phyloP scores from a whole-genome alignment of 495 filamentous ascomycete species.

The Hypoxylon fuscum region DNA sequence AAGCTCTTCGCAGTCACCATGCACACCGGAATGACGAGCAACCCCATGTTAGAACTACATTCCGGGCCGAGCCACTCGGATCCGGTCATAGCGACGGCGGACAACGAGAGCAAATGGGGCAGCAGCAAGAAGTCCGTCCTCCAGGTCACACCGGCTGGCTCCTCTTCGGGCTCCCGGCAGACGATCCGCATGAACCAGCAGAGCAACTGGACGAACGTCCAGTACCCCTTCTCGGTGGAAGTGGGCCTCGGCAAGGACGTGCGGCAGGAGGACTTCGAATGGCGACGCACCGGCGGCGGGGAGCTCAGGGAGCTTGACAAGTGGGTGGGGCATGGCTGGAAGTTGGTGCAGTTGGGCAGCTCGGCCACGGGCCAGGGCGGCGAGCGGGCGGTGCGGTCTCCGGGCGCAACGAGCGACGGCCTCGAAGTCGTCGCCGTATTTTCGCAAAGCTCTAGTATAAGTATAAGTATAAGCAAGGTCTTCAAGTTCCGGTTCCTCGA shows the following conservation, averaged over 20 bases:
- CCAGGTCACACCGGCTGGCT: constrained; percentile 15
- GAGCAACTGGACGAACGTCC: not conserved
- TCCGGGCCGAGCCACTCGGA: constrained; percentile 29
- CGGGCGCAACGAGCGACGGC: constrained; percentile 39
- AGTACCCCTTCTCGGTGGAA: constrained; percentile 24
- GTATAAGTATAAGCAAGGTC: constrained; percentile 29
- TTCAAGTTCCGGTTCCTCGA: constrained; percentile 41
- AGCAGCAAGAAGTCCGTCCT: constrained; percentile 19
- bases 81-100: constrained; percentile 36
- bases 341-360: constrained; percentile 38
- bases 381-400: constrained; percentile 17
- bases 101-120: constrained; percentile 17
- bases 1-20: constrained; percentile 29
- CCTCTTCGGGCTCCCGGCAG: not conserved
- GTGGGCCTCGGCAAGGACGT: constrained; percentile 37
- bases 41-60: constrained; percentile 35
- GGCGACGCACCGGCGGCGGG: constrained; percentile 38
- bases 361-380: constrained; percentile 15
- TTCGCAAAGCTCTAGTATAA: constrained; percentile 24
- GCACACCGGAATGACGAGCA: constrained; percentile 25
- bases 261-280: constrained; percentile 41
- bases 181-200: constrained; percentile 11
- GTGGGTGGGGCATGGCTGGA: constrained; percentile 29
- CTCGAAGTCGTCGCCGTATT: constrained; percentile 41
- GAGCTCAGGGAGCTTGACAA: constrained; percentile 37